phyloP scores from a whole-genome alignment of 73 alveolate species.

The Paraurostyla sp. region DNA sequence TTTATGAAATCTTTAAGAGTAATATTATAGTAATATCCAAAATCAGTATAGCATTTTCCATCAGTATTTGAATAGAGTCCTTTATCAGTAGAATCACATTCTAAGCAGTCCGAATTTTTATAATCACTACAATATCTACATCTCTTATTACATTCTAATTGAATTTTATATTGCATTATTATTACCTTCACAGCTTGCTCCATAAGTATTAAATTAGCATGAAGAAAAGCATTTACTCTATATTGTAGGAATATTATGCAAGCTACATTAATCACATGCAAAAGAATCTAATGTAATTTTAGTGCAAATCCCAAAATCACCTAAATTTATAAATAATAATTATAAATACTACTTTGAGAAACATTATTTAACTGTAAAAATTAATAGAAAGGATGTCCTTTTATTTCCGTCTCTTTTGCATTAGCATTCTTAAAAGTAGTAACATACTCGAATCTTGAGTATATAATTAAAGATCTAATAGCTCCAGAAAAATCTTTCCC shows the following conservation, averaged over 20 bases:
- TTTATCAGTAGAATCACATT: not conserved
- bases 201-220: constrained; percentile 8
- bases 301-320: not conserved
- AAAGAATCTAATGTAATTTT: not conserved
- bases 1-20: not conserved
- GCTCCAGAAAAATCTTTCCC: not conserved
- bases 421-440: not conserved
- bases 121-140: constrained; percentile 8
- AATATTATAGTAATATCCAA: not conserved
- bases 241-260: not conserved
- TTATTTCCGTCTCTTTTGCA: not conserved
- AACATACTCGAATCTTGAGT: not conserved
- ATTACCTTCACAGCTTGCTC: not conserved
- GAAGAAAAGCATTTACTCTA: not conserved
- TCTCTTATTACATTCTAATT: not conserved
- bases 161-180: not conserved
- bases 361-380: too few relatives aligned
- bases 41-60: not conserved
- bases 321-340: too few relatives aligned
- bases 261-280: not conserved
- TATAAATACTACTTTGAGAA: too few relatives aligned
- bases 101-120: constrained; percentile 33
- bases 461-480: not conserved
- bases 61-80: not conserved
- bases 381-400: too few relatives aligned